Conservation (phyloP, 768 basidiomycete genomes). For the Leccinum boreale region DNA sequence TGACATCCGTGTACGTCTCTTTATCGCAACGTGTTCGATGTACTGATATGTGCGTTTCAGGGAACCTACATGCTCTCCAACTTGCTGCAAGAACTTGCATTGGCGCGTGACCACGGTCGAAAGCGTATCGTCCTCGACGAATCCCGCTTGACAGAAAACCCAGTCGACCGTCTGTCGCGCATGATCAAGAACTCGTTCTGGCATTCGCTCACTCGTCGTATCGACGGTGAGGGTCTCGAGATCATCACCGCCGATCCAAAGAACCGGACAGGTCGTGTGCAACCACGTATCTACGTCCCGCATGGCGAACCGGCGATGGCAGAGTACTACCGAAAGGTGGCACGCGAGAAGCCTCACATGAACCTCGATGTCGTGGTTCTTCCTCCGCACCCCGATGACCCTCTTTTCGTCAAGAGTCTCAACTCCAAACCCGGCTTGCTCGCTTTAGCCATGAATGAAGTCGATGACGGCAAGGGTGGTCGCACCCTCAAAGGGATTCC, state of each 20-base stretch:
- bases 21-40: not conserved
- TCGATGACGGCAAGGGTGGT: constrained; percentile 74
- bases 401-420: constrained; percentile 83
- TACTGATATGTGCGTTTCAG: constrained; percentile 37
- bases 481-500: constrained; percentile 89
- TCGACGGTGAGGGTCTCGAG: constrained; percentile 96
- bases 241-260: constrained; percentile 98
- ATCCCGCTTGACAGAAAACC: constrained; percentile 95
- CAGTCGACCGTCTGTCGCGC: constrained; percentile 91
- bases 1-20: constrained; percentile 75
- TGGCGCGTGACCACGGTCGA: constrained; percentile 91
- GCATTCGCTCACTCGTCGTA: constrained; percentile 94
- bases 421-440: constrained; percentile 94
- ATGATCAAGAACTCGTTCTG: constrained; percentile 99
- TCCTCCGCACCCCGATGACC: constrained; percentile 84
- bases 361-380: constrained; percentile 90
- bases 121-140: constrained; percentile 99
- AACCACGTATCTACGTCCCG: constrained; percentile 94
- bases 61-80: constrained; percentile 99
- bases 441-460: constrained; percentile 93
- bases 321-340: constrained; percentile 91
- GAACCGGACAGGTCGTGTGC: constrained; percentile 86
- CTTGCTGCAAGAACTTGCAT: constrained; percentile 95
- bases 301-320: constrained; percentile 91
- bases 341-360: constrained; percentile 88